These are phyloP conservation scores for Gentiana macrophylla DNA, from an alignment of 257 asterid genomes.

Conservation along the genomic window DNA sequence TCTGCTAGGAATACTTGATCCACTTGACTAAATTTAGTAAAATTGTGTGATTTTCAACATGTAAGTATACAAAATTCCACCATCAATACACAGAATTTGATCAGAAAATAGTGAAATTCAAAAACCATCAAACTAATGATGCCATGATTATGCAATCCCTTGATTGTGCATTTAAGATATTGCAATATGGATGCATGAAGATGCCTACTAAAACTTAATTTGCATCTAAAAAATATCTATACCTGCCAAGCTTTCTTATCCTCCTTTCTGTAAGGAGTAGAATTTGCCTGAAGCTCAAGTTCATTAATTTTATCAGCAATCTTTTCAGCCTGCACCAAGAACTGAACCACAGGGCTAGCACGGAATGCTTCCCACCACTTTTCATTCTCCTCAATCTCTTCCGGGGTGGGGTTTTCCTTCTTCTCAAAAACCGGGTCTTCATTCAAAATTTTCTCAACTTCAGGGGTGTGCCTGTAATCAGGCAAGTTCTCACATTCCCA, in stretches of 20 bases:
- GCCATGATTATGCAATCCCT: no score
- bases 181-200: no score
- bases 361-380: constrained; percentile 64
- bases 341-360: constrained; percentile 66
- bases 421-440: constrained; percentile 60
- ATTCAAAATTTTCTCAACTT: constrained; percentile 57
- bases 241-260: constrained; percentile 87
- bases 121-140: no score
- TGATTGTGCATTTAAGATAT: no score
- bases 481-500: constrained; percentile 90
- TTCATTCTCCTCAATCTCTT: constrained; percentile 75
- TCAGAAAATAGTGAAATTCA: no score
- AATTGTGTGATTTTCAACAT: no score
- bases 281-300: constrained; percentile 57
- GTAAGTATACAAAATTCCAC: no score
- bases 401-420: constrained; percentile 66
- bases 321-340: constrained; percentile 65
- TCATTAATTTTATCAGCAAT: constrained; percentile 73
- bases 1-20: no score
- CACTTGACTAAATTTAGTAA: no score
- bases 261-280: constrained; percentile 53
- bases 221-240: neutral
- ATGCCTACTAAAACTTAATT: no score
- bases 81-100: no score
- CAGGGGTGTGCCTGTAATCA: constrained; percentile 65